Conservation (phyloP, 2,329 filamentous ascomycete genomes). For the Seiridium unicorne region DNA sequence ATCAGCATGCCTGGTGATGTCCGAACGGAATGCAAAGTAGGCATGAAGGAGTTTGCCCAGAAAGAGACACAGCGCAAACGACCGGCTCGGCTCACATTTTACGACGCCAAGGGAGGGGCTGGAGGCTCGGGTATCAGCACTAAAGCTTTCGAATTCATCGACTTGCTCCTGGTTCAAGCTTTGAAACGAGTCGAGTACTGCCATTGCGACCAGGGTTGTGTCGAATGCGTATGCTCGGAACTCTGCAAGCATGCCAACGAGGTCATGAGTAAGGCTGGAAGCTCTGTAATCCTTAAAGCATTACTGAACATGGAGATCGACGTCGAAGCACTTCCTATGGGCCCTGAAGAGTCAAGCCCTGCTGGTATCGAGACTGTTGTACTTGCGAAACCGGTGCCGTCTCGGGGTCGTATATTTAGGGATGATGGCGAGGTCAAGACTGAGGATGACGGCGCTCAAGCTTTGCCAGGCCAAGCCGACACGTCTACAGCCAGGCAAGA, state of each 20-base stretch:
- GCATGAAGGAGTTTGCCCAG: conserved; percentile 81
- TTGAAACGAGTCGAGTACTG: conserved; percentile 75
- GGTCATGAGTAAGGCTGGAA: conserved; percentile 91
- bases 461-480: too few species aligned
- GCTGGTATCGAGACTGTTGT: conserved; percentile 81
- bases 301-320: conserved; percentile 77
- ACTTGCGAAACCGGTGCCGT: conserved; percentile 64
- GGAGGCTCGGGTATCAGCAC: conserved; percentile 82
- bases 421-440: conserved; percentile 22
- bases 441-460: conserved; percentile 15
- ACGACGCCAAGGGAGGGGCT: conserved; percentile 88
- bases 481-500: too few species aligned
- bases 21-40: conserved; percentile 88
- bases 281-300: conserved; percentile 75
- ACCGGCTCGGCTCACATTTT: conserved; percentile 87
- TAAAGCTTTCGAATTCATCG: conserved; percentile 92
- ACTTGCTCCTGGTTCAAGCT: conserved; percentile 73
- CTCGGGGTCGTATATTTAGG: conserved; percentile 22
- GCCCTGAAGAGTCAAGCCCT: conserved; percentile 68
- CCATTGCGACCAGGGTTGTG: conserved; percentile 74
- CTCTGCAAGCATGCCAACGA: conserved; percentile 82
- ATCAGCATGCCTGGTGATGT: conserved; percentile 89
- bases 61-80: conserved; percentile 71
- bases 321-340: conserved; percentile 81
- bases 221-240: conserved; percentile 87